Percentiles rank a stretch among this genome's conserved stretches.
Evolutionary conservation across 306 rosid species (phyloP).

Genomic region (Quercus engelmannii): DNA sequence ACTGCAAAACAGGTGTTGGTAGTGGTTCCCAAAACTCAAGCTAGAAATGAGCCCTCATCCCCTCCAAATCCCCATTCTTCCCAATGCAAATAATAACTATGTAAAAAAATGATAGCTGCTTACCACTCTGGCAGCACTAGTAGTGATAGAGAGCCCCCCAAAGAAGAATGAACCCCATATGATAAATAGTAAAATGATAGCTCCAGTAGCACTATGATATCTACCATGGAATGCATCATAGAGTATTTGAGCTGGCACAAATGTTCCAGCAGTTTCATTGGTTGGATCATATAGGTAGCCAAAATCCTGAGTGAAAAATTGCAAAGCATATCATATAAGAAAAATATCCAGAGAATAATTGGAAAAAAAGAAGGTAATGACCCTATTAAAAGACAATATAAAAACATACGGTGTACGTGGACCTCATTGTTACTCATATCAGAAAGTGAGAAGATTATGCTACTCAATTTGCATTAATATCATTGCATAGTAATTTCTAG

Average conservation of each 20-base stretch:
- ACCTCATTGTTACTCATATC: neutral
- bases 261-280: conserved; percentile 78
- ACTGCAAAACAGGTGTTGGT: too few species aligned
- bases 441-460: neutral
- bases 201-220: conserved; percentile 63
- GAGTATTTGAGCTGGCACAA: conserved; percentile 85
- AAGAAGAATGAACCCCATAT: conserved; percentile 92
- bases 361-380: too few species aligned
- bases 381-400: neutral
- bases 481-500: neutral
- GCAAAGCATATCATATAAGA: conserved; percentile 7
- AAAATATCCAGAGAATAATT: neutral
- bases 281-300: conserved; percentile 53
- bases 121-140: conserved; percentile 91
- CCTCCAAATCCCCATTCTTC: neutral
- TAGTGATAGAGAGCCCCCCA: conserved; percentile 83
- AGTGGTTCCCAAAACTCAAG: neutral
- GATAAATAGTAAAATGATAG: conserved; percentile 56
- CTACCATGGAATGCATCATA: conserved; percentile 90
- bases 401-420: neutral
- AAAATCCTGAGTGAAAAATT: conserved; percentile 46
- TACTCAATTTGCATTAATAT: neutral
- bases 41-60: neutral
- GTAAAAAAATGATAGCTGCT: neutral
- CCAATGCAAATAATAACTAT: neutral